A percentile compares a stretch with the other conserved stretches of the same genome.
These are phyloP conservation scores for Uronychia binucleata DNA, from an alignment of 73 alveolate genomes.

Conservation along the genomic window DNA sequence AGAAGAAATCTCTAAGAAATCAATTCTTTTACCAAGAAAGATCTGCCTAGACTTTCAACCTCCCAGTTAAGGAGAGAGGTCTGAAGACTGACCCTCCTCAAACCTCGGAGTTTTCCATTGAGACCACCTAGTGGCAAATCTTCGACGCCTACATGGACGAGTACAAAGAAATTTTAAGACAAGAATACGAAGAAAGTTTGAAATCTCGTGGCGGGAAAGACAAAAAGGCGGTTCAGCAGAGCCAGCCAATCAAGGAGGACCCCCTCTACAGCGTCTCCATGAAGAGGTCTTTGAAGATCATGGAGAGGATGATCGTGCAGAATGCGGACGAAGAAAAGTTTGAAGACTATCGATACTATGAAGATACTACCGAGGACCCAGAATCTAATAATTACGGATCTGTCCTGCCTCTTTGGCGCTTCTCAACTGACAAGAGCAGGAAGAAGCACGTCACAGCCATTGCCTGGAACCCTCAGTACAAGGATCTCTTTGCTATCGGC, in stretches of 20 bases:
- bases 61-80: conserved; percentile 86
- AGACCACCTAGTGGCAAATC: conserved; percentile 99
- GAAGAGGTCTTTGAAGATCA: conserved; percentile 93
- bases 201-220: conserved; percentile 73
- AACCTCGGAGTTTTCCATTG: conserved; percentile 74
- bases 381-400: conserved; percentile 50
- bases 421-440: conserved; percentile 96
- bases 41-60: conserved; percentile 88
- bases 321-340: conserved; percentile 97
- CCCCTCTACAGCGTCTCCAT: conserved; percentile 90
- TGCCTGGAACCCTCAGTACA: conserved; percentile 99
- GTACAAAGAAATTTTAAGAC: conserved; percentile 69
- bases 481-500: conserved; percentile 99
- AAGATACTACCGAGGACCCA: conserved; percentile 70
- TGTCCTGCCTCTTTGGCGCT: conserved; percentile 96
- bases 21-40: conserved; percentile 93
- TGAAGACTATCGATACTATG: conserved; percentile 89
- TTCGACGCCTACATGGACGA: conserved; percentile 98
- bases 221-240: conserved; percentile 74
- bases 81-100: conserved; percentile 95
- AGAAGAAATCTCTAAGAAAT: conserved; percentile 86
- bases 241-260: conserved; percentile 78
- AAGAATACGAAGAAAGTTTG: conserved; percentile 75
- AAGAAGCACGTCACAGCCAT: conserved; percentile 98
- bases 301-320: conserved; percentile 98